These are phyloP conservation scores for Tephrocybe rancida DNA, from an alignment of 768 basidiomycete genomes.

Conservation along the genomic window DNA sequence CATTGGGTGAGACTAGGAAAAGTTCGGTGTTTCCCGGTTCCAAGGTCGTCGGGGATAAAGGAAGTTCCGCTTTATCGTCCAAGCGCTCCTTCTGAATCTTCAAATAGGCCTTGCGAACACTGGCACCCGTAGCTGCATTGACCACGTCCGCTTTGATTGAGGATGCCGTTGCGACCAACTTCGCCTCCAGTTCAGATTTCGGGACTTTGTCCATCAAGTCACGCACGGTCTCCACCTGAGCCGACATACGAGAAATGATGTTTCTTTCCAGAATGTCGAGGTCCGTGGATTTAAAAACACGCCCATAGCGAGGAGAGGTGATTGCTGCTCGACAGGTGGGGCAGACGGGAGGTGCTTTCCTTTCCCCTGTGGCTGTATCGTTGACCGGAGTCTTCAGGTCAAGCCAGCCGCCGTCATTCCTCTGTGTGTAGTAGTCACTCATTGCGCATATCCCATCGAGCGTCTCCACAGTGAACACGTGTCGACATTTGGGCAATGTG, in stretches of 20 bases:
- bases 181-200: conserved; percentile 21
- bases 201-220: conserved; percentile 29
- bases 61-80: conserved; percentile 4
- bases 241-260: conserved; percentile 53
- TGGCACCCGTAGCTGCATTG: conserved; percentile 17
- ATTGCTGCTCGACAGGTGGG: conserved; percentile 64
- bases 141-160: conserved; percentile 6
- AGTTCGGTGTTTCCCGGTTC: conserved; percentile 17
- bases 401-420: conserved; percentile 42
- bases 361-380: conserved; percentile 11
- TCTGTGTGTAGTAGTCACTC: conserved; percentile 47
- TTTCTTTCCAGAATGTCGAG: conserved; percentile 70
- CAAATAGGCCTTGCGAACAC: conserved; percentile 14
- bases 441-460: conserved; percentile 63
- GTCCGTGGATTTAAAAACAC: conserved; percentile 60
- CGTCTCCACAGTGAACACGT: conserved; percentile 72
- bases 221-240: conserved; percentile 35
- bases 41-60: conserved; percentile 11
- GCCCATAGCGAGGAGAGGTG: conserved; percentile 60
- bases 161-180: conserved; percentile 10
- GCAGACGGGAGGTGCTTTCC: conserved; percentile 51
- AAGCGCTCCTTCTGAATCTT: conserved; percentile 13
- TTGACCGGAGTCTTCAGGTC: conserved; percentile 43
- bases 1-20: conserved; percentile 29
- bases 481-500: conserved; percentile 61